Percentiles rank a stretch among this genome's conserved stretches.
These are phyloP conservation scores for Leptographium galeiforme DNA, from an alignment of 2,329 filamentous ascomycete species.

Conservation along the genomic window DNA sequence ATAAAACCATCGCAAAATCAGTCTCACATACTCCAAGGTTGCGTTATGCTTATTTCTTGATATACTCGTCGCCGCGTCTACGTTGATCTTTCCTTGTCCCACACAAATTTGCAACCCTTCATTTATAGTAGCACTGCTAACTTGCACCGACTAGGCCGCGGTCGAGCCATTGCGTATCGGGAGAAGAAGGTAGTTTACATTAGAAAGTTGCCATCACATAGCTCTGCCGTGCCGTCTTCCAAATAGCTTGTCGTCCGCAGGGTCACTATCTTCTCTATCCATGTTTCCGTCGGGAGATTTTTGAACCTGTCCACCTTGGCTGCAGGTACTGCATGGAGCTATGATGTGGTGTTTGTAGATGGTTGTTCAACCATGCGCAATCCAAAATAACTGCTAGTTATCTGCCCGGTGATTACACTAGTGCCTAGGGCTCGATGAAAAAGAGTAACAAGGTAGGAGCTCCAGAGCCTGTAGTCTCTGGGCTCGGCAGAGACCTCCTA, in stretches of 20 bases:
- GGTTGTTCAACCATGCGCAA: too few relatives aligned
- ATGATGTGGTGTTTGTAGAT: conserved; percentile 61
- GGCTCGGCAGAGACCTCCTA: conserved; percentile 23
- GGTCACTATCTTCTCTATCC: too few relatives aligned
- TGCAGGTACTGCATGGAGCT: conserved; percentile 47
- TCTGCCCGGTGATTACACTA: conserved; percentile 30
- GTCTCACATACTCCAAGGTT: conserved; percentile 28
- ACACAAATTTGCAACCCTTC: conserved; percentile 54
- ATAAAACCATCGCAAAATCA: conserved; percentile 22
- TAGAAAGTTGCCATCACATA: conserved; percentile 39
- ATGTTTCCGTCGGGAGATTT: too few relatives aligned
- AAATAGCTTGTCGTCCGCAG: neutral
- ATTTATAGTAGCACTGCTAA: conserved; percentile 45
- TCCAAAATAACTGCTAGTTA: conserved; percentile 52
- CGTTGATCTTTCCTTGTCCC: conserved; percentile 48
- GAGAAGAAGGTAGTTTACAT: conserved; percentile 41
- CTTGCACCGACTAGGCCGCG: conserved; percentile 49
- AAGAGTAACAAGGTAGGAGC: neutral
- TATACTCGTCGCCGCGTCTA: conserved; percentile 44
- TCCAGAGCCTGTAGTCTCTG: neutral
- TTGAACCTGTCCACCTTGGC: conserved; percentile 22
- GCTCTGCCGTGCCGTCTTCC: conserved; percentile 46
- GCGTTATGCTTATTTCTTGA: conserved; percentile 40
- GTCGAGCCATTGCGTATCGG: conserved; percentile 55
- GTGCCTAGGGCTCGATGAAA: neutral